A percentile compares a stretch with the other conserved stretches of the same genome.
phyloP scores from a whole-genome alignment of 2,329 filamentous ascomycete genomes.

The Dactylellina drechsleri region DNA sequence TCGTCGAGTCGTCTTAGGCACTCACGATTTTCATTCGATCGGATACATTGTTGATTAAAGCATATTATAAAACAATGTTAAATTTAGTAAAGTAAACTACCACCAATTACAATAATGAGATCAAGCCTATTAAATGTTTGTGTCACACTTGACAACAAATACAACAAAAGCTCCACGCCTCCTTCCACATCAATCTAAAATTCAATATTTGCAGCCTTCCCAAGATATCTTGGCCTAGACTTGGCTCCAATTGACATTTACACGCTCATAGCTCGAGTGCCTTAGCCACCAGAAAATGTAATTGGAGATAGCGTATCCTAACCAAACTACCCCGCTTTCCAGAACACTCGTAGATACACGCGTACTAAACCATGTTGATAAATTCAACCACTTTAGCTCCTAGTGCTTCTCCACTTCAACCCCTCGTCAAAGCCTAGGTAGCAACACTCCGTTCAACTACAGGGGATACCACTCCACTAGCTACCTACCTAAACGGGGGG shows the following conservation, averaged over 20 bases:
- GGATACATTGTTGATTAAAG: not conserved
- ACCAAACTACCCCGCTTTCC: not conserved
- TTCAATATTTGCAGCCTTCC: too few species aligned
- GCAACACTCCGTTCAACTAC: not conserved
- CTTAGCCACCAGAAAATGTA: too few species aligned
- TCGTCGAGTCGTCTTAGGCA: not conserved
- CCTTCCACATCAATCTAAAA: not conserved
- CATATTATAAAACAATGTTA: not conserved
- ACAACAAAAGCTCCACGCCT: not conserved
- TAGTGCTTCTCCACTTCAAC: not conserved
- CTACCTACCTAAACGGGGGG: slow-evolving; percentile 6
- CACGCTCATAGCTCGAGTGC: too few species aligned
- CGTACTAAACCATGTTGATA: not conserved
- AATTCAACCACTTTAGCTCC: not conserved
- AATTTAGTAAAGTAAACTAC: not conserved
- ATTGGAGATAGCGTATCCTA: not conserved
- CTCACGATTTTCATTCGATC: not conserved
- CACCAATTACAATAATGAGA: not conserved
- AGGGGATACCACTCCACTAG: not conserved
- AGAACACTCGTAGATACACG: not conserved
- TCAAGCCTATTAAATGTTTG: not conserved
- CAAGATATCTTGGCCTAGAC: too few species aligned
- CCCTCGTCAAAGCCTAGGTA: not conserved
- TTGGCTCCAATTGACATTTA: too few species aligned
- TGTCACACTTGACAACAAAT: not conserved